These are phyloP conservation scores for Patellifolia procumbens DNA, from an alignment of 179 eudicot species.

Conservation along the genomic window DNA sequence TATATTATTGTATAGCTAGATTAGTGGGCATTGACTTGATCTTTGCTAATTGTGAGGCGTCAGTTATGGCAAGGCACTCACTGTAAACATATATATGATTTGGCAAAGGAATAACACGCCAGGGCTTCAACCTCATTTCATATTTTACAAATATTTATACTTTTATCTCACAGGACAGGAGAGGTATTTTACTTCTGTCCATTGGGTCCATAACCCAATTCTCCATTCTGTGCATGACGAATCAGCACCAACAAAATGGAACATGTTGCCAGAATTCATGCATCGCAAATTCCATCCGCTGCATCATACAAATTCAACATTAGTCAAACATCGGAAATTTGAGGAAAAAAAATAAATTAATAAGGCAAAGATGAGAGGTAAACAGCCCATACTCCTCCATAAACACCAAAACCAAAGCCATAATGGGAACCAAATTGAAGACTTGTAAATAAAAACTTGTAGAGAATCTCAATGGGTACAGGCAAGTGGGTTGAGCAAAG, in stretches of 20 bases:
- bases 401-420: neutral
- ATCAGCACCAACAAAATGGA: slow-evolving; percentile 98
- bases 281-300: slow-evolving; percentile 98
- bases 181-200: slow-evolving; percentile 73
- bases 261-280: slow-evolving; percentile 91
- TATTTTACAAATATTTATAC: no score
- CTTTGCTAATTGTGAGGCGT: no score
- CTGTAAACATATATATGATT: no score
- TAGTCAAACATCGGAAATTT: no score
- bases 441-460: neutral
- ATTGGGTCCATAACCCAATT: slow-evolving; percentile 92
- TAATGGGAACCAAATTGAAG: neutral
- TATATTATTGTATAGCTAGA: no score
- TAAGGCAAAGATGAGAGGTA: neutral
- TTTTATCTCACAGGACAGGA: neutral
- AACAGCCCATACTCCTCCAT: neutral
- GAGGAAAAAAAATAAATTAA: no score
- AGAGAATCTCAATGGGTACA: neutral
- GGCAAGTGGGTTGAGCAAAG: no score
- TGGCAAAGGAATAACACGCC: no score
- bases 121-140: no score
- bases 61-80: no score
- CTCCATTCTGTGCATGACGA: slow-evolving; percentile 86
- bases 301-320: slow-evolving; percentile 1
- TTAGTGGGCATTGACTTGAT: no score